These are phyloP conservation scores for Rhododendron molle DNA, from an alignment of 148 eudicot species.

Conservation along the genomic window DNA sequence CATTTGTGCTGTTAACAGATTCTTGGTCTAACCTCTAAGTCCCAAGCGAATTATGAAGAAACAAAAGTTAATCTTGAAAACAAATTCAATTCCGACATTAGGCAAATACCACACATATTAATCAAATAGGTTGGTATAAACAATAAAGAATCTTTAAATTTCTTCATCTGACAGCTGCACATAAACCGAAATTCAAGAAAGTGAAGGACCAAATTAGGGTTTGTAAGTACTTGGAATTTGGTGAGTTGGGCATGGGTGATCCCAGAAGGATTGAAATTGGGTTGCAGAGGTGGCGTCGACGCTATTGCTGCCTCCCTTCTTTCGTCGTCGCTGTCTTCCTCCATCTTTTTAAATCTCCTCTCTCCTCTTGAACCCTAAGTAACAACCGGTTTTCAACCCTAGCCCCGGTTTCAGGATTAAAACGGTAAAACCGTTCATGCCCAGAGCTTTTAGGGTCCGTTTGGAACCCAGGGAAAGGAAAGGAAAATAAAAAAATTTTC, in stretches of 20 bases:
- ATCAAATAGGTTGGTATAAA: not conserved
- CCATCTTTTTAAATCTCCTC: constrained; percentile 9
- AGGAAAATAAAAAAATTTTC: no score
- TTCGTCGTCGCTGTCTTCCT: constrained; percentile 23
- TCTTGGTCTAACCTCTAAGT: no score
- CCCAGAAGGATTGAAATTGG: constrained; percentile 38
- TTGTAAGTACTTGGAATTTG: constrained; percentile 53
- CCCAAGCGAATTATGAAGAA: no score
- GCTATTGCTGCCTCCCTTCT: constrained; percentile 48
- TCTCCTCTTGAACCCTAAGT: not conserved
- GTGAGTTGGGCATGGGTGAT: constrained; percentile 50
- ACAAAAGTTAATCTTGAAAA: not conserved
- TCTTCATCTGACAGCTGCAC: not conserved
- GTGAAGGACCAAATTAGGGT: not conserved
- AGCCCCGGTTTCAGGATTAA: not conserved
- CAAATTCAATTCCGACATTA: not conserved
- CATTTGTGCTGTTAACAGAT: no score
- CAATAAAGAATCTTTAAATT: not conserved
- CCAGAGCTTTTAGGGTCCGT: no score
- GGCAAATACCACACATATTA: no score
- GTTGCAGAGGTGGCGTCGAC: constrained; percentile 27
- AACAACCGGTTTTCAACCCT: not conserved
- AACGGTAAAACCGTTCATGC: no score
- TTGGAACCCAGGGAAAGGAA: no score
- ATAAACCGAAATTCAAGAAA: not conserved